Evolutionary conservation across 2,329 filamentous ascomycete species (phyloP), one percentile per base, ranked within the genome.

Genomic region (Ascochyta clinopodiicola): DNA sequence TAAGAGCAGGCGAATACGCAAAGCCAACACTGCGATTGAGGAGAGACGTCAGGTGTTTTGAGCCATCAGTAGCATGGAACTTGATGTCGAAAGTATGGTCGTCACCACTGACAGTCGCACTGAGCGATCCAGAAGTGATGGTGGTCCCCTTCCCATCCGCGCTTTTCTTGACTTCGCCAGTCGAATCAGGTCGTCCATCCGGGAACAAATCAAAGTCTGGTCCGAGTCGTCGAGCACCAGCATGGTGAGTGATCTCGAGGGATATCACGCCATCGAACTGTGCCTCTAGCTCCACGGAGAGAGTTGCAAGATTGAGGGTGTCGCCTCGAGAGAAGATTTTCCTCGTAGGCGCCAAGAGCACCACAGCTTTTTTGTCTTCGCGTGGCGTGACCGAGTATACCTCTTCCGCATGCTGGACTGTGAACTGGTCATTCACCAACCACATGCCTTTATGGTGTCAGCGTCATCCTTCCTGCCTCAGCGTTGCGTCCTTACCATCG

Each of bases 321-420:
- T 87, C 84, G 17, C 83, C 82, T 37, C 85, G 78, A 3, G 75
- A 77, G 34, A 76, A 73, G 51, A 87, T 83, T 64, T 84, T 82
- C 57, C 75, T 78, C 1, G 84, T 85, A 9, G 85, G 85, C 60
- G 84, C 87, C 0, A 87, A 74, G 15, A 87, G 77, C 22, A 78
- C 81, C 43, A 86, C 51, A 6, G 80, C 80, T 58, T 80, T 81
- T 6, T 78, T 77, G 46, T 77, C 73, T 35, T 70, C 57, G 1
- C 78, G 80, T 44, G 79, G 72, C 4, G 77, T 80, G 46, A 83
- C 75, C 8, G 80, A 79, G 67, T 86, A 82, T 15, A 89, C 78
- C 57, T 89, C 86, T 72, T 89, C 86, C 31, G 86, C 87, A 63
- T 88, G 88, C 67, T 88, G 84, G 24, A 86, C 80, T 44, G 80